Evolutionary conservation across 192 early-diverging fungal species (phyloP).

Genomic region (Coemansia sp.): DNA sequence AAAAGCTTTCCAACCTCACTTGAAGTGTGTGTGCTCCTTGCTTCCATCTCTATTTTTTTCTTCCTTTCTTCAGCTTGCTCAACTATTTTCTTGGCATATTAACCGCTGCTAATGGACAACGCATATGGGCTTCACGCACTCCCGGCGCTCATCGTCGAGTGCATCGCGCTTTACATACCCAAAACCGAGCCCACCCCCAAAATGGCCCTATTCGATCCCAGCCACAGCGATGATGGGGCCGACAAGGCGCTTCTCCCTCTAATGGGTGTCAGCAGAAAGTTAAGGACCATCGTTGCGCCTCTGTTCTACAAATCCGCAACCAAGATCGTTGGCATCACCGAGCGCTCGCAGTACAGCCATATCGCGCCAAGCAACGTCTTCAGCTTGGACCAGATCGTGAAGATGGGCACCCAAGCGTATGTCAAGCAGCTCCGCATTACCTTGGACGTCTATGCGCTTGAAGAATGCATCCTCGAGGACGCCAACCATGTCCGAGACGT

Average conservation of each 20-base stretch:
- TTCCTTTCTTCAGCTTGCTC: background rate
- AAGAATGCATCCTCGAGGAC: background rate
- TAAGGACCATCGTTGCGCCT: conserved; percentile 20
- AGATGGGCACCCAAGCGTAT: conserved; percentile 11
- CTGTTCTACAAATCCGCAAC: conserved; percentile 21
- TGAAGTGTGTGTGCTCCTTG: no score
- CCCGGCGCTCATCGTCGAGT: background rate
- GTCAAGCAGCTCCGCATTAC: conserved; percentile 21
- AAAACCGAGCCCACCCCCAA: background rate
- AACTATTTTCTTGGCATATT: background rate
- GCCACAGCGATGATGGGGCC: background rate
- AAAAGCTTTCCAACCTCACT: background rate
- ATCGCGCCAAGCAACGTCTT: background rate
- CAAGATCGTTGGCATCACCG: background rate
- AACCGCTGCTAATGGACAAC: background rate
- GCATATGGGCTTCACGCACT: background rate
- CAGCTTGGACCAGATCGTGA: background rate
- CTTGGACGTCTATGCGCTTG: conserved; percentile 9
- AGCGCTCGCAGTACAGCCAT: background rate
- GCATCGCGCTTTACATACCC: background rate
- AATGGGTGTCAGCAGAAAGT: conserved; percentile 11
- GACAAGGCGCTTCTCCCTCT: conserved; percentile 9
- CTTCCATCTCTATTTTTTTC: background rate
- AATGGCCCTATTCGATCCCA: background rate
- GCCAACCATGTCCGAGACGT: background rate